Base-by-base conservation (phyloP, 176 grass and related monocot species). In the Triticum urartu region DNA sequence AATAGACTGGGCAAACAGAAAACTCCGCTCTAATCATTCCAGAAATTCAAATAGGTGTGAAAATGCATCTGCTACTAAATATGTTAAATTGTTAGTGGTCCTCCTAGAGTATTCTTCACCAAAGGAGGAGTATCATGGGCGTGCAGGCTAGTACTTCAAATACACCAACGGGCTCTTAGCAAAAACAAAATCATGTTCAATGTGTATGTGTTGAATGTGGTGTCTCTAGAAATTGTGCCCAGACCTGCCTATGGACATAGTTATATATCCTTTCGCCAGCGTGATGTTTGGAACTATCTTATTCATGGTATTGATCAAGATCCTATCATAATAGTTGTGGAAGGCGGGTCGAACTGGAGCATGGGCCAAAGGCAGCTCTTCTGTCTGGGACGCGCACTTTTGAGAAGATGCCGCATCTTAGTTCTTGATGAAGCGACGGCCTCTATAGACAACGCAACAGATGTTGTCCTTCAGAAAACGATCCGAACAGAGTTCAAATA, bases 301-400 rank as follows among this genome's bases (percentile, higher is more conserved):
- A 40, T 25, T 73, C 11, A 95, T 38, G 13, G 11, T 71, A 72
- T n/a, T 73, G n/a, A 73, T 73, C n/a, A 73, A 73, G 21, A 73
- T 22, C 70, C 43, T 43, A 0, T 73, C 2, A 25, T 73, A 81
- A 20, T 79, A 98, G 96, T 98, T 83, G 84, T 88, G 11, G 93
- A 98, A 88, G 93, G 92, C 17, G 96, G 96, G 2, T 98, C 90
- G 0, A 98, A 98, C 48, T 98, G 93, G 96, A 98, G 96, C 84
- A 98, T 98, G 96, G 96, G 96, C 12, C 93, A 98, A 90, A 92
- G 96, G 39, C 96, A 98, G 28, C 78, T 98, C 47, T 95, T 98
- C 17, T 98, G 93, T 79, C 87, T 98, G 65, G 96, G 96, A 15
- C 93, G 96, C 4, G 87, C 88, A 68, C 91, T 98, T 79, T 64